Conservation (phyloP, 2,329 filamentous ascomycete genomes). For the Penicillium sp. region DNA sequence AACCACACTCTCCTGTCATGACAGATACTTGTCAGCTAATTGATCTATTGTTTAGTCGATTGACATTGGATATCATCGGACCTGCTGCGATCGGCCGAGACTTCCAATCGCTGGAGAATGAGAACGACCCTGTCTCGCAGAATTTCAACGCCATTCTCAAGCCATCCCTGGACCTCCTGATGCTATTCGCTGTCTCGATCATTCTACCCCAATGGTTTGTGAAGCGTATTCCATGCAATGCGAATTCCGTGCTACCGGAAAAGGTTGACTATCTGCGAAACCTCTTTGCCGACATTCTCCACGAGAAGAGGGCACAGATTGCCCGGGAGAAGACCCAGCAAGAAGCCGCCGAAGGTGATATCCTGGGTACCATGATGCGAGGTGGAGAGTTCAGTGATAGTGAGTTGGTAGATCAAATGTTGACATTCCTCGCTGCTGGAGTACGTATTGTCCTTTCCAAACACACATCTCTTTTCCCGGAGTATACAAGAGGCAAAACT, state of each 20-base stretch:
- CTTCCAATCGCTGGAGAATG: conserved; percentile 58
- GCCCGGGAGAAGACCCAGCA: conserved; percentile 43
- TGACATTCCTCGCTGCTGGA: conserved; percentile 48
- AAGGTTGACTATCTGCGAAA: conserved; percentile 37
- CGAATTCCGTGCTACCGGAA: conserved; percentile 37
- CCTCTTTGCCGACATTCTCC: conserved; percentile 40
- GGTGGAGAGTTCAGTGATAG: conserved; percentile 44
- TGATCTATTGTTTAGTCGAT: conserved; percentile 41
- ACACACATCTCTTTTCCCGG: background rate
- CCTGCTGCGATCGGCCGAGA: conserved; percentile 62
- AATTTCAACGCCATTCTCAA: conserved; percentile 59
- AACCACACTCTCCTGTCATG: background rate
- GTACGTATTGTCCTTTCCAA: conserved; percentile 23
- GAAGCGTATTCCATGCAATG: conserved; percentile 47
- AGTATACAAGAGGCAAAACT: background rate
- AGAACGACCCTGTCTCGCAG: conserved; percentile 56
- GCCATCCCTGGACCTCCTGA: conserved; percentile 48
- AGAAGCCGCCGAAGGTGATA: conserved; percentile 39
- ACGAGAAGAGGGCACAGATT: conserved; percentile 37
- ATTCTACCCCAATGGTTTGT: conserved; percentile 59
- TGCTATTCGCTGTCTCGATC: conserved; percentile 50
- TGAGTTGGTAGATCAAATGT: conserved; percentile 47
- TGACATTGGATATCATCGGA: conserved; percentile 64
- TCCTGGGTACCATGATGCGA: conserved; percentile 44
- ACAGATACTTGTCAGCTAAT: background rate